Percentiles rank a stretch among this genome's conserved stretches.
phyloP scores from a whole-genome alignment of 2,329 filamentous ascomycete species.

The Hymenotorrendiella dingleyae region DNA sequence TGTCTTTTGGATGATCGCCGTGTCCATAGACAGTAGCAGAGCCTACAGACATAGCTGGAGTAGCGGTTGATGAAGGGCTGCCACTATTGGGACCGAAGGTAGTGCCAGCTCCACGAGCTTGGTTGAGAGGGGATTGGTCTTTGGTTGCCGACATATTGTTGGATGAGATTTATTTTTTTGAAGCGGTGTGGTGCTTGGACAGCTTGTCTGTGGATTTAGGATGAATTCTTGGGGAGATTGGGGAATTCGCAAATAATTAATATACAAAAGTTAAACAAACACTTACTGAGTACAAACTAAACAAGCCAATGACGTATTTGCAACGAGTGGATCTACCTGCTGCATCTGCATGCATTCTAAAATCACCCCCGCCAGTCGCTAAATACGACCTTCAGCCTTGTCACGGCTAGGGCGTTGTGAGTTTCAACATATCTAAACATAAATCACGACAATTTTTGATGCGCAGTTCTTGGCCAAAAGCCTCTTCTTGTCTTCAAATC shows the following conservation, averaged over 20 bases:
- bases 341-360: constrained; percentile 2
- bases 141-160: constrained; percentile 27
- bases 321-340: too few relatives aligned
- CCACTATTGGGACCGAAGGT: constrained; percentile 24
- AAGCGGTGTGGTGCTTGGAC: too few relatives aligned
- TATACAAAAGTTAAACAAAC: too few relatives aligned
- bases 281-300: too few relatives aligned
- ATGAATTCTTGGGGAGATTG: too few relatives aligned
- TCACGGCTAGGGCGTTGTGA: neutral
- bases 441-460: neutral
- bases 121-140: constrained; percentile 25
- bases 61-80: constrained; percentile 19
- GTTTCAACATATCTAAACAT: neutral
- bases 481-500: too few relatives aligned
- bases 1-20: constrained; percentile 27
- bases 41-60: constrained; percentile 22
- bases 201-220: too few relatives aligned
- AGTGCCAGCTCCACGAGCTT: constrained; percentile 18
- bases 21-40: constrained; percentile 28
- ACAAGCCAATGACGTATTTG: constrained; percentile 10
- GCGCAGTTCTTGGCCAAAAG: too few relatives aligned
- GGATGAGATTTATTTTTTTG: neutral
- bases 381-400: neutral
- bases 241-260: too few relatives aligned
- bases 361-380: constrained; percentile 1